phyloP scores from a whole-genome alignment of 225 moss, liverwort and hornwort genomes.

The Takakia lepidozioides region DNA sequence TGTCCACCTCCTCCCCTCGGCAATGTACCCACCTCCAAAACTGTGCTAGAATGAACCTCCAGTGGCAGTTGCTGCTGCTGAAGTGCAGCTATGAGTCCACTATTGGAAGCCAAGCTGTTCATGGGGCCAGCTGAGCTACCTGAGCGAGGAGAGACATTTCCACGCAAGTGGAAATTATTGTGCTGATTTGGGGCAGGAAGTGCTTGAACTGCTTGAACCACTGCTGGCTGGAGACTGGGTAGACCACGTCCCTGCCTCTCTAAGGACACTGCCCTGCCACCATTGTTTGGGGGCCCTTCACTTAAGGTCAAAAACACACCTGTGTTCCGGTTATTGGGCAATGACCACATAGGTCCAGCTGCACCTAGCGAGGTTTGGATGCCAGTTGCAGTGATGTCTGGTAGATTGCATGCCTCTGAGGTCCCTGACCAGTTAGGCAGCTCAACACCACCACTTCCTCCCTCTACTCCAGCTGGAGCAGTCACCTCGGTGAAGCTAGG shows the following conservation, averaged over 20 bases:
- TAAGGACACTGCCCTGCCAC: slow-evolving; percentile 11
- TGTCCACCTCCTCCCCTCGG: no score
- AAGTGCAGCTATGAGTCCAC: slow-evolving; percentile 12
- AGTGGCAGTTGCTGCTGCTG: slow-evolving; percentile 31
- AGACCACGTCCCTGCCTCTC: slow-evolving; percentile 24
- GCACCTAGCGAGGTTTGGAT: slow-evolving; percentile 6
- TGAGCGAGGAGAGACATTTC: slow-evolving; percentile 10
- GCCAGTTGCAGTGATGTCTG: slow-evolving; percentile 13
- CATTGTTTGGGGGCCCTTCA: slow-evolving; percentile 14
- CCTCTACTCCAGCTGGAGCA: slow-evolving; percentile 7
- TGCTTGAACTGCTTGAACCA: slow-evolving; percentile 28
- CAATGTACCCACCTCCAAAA: no score
- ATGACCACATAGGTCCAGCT: slow-evolving; percentile 20
- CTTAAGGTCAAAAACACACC: slow-evolving; percentile 11
- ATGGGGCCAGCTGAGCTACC: slow-evolving; percentile 17
- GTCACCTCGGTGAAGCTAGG: no score
- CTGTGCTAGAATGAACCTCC: no score
- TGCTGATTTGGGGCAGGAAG: slow-evolving; percentile 33
- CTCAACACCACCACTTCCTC: slow-evolving; percentile 1
- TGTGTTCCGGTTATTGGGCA: slow-evolving; percentile 5
- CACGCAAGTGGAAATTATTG: slow-evolving; percentile 18
- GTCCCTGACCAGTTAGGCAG: neutral
- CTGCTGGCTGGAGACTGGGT: slow-evolving; percentile 15
- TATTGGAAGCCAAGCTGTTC: slow-evolving; percentile 21
- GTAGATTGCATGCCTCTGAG: slow-evolving; percentile 4